Evolutionary conservation across 371 early-diverging fungal genomes (phyloP), one percentile per base, ranked within the genome.

Genomic region (Coemansia sp.): DNA sequence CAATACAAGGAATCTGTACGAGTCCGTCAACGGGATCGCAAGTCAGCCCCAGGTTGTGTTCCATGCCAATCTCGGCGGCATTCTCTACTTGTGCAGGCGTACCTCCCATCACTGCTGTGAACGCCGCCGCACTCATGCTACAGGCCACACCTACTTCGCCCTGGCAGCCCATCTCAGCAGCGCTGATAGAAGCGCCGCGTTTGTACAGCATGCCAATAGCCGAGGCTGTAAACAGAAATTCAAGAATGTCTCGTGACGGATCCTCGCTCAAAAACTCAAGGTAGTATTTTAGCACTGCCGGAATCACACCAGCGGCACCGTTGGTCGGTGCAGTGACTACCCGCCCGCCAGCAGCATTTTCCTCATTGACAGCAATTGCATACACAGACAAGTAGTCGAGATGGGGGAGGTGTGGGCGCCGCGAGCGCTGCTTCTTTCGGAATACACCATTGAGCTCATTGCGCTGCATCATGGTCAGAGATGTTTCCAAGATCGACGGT

Each of bases 201-300:
- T 97, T 97, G 83, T 90, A 97, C 61, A 97, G 82, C 95, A 97
- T 95, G 39, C 97, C 97, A 65, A 97, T 91, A 7, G 95, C 95
- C 0, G 95, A 86, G 0, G 95, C 91, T 0, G 97, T 96, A 59
- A 94, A 82, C 63, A 96, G 78, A 68, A 95, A 95, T 68, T 94
- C 94, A 84, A 94, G 88, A 45, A 94, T 90, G 68, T 95, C 95
- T 13, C 87, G 87, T 70, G 91, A 92, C 4, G 91, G 91, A 62
- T 89, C 87, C 24, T 91, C 91, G 26, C 92, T 92, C 60, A 94
- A 88, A 75, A 95, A 97, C 74, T 95, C 95, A 22, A 97, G 83
- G 72, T 94, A 93, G 72, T 95, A 97, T 74, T 95, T 97, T 40
- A 97, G 85, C 3, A 95, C 95, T 2, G 95, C 88, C 6, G 97